Conservation (phyloP, 805 yeast genomes). For the Barnettozyma pratensis region DNA sequence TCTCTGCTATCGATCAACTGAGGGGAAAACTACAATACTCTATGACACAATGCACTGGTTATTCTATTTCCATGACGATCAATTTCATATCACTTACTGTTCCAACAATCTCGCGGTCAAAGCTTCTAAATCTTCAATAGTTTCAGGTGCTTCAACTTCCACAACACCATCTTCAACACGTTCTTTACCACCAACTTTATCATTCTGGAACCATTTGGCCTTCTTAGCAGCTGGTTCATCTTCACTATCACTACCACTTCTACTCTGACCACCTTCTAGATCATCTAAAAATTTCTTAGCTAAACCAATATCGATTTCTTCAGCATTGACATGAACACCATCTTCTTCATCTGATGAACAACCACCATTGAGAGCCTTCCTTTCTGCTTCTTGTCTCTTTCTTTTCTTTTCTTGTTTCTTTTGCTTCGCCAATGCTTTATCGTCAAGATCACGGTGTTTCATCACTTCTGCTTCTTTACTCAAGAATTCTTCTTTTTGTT, state of each 20-base stretch:
- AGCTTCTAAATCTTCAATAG: conserved; percentile 91
- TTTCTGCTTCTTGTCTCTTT: conserved; percentile 75
- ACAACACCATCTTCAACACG: conserved; percentile 36
- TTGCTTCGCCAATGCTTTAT: conserved; percentile 69
- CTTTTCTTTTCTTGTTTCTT: conserved; percentile 87
- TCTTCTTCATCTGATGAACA: conserved; percentile 24
- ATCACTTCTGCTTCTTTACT: conserved; percentile 60
- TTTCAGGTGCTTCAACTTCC: conserved; percentile 84
- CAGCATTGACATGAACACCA: conserved; percentile 17
- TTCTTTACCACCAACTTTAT: conserved; percentile 27
- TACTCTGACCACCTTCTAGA: conserved; percentile 26
- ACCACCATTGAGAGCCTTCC: conserved; percentile 29
- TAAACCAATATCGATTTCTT: conserved; percentile 34
- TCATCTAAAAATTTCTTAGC: conserved; percentile 26
- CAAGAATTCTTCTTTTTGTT: conserved; percentile 65
- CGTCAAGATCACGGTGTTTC: conserved; percentile 68
- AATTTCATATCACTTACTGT: neutral
- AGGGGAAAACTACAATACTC: too few species aligned
- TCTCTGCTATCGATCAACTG: too few species aligned
- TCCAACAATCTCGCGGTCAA: conserved; percentile 50
- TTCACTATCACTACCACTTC: conserved; percentile 21
- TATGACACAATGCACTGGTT: too few species aligned
- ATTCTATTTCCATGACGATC: too few species aligned
- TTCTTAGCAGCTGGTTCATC: conserved; percentile 28
- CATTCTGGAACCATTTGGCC: conserved; percentile 34